Evolutionary conservation across 208 protist species (phyloP).

Genomic region (Tritrichomonas foetus): DNA sequence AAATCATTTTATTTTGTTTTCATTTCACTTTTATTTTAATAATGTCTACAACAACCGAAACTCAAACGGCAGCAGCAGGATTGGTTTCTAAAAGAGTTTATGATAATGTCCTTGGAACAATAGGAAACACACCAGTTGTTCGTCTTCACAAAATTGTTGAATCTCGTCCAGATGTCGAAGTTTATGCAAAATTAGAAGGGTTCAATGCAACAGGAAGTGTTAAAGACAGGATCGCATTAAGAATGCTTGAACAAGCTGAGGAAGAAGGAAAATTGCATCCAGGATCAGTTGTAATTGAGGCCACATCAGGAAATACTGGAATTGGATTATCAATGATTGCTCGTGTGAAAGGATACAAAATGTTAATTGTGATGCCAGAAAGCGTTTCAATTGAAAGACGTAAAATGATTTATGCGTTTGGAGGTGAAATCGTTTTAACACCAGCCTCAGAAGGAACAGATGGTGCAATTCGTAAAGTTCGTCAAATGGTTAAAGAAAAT

Average conservation of each 20-base stretch:
- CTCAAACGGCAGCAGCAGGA: too few species aligned
- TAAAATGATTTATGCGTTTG: constrained; percentile 71
- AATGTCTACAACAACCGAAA: too few species aligned
- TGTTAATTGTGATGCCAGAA: constrained; percentile 89
- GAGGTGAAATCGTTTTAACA: constrained; percentile 84
- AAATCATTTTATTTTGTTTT: too few species aligned
- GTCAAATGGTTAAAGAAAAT: constrained; percentile 6
- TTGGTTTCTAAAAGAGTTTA: not conserved
- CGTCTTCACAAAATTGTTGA: not conserved
- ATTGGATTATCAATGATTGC: constrained; percentile 78
- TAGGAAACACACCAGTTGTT: constrained; percentile 22
- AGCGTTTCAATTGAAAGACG: constrained; percentile 94
- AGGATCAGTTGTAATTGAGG: constrained; percentile 83
- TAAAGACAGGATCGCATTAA: constrained; percentile 88
- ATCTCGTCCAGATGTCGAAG: not conserved
- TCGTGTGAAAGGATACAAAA: constrained; percentile 81
- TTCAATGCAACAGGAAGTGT: constrained; percentile 77
- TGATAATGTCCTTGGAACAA: constrained; percentile 4
- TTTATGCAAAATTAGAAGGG: constrained; percentile 64
- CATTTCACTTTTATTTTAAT: too few species aligned
- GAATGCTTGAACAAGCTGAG: constrained; percentile 88
- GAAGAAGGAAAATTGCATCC: constrained; percentile 74
- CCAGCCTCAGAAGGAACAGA: constrained; percentile 84
- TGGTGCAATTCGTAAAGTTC: constrained; percentile 67
- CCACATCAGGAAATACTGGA: constrained; percentile 79